Percentiles rank a stretch among this genome's conserved stretches.
These are phyloP conservation scores for Sinapis alba DNA, from an alignment of 441 rosid genomes.

Conservation along the genomic window DNA sequence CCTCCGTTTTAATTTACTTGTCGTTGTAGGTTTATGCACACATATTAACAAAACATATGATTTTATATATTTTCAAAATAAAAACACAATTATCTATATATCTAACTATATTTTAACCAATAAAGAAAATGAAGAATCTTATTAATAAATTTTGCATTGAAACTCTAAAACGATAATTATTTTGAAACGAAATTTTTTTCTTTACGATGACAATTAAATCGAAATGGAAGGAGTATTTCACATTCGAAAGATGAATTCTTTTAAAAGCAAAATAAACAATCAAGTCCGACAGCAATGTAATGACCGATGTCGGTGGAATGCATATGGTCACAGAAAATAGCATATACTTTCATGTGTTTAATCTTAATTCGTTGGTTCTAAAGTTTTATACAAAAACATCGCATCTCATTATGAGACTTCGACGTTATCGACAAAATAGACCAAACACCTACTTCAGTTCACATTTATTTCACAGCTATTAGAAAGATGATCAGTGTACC, in stretches of 20 bases:
- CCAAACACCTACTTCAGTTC: not conserved
- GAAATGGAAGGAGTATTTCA: too few species aligned
- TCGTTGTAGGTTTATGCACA: too few species aligned
- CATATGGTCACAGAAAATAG: conserved; percentile 10
- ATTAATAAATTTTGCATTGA: too few species aligned
- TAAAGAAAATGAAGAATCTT: too few species aligned
- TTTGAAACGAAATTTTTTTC: too few species aligned
- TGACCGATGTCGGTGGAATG: conserved; percentile 35
- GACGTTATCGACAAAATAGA: not conserved
- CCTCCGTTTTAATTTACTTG: too few species aligned
- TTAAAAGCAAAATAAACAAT: conserved; percentile 4
- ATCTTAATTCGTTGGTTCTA: not conserved
- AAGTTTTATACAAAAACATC: not conserved
- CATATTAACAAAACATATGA: too few species aligned
- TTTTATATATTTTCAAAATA: too few species aligned
- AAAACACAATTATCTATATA: too few species aligned
- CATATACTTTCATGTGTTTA: not conserved
- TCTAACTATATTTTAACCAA: too few species aligned
- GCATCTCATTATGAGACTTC: conserved; percentile 20
- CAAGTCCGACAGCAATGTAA: conserved; percentile 24
- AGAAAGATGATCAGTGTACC: not conserved
- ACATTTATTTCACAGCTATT: not conserved
- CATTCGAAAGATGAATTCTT: not conserved
- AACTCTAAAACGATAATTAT: too few species aligned
- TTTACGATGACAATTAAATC: too few species aligned